Percentiles rank a stretch among this genome's conserved stretches.
phyloP scores from a whole-genome alignment of 768 basidiomycete genomes.

The Rubroboletus satanas region DNA sequence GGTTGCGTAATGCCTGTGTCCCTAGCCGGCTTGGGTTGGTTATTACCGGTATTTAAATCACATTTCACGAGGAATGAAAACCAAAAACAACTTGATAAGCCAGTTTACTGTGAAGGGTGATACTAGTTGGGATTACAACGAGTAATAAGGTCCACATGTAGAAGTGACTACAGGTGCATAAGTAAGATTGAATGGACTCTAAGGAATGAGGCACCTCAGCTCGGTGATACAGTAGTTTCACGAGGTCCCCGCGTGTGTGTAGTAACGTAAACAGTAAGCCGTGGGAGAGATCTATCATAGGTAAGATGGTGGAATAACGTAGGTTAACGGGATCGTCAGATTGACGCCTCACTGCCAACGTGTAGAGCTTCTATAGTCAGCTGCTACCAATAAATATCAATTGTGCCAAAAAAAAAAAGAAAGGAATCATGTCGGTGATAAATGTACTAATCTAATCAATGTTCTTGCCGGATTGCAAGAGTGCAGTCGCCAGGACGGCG shows the following conservation, averaged over 20 bases:
- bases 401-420: neutral
- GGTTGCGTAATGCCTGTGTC: conserved; percentile 21
- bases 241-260: too few relatives aligned
- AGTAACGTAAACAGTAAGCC: neutral
- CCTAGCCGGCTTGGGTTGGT: conserved; percentile 8
- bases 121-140: neutral
- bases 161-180: neutral
- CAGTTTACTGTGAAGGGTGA: neutral
- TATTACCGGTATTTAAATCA: conserved; percentile 20
- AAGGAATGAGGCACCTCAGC: neutral
- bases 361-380: neutral
- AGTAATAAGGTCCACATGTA: neutral
- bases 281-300: neutral
- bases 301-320: neutral
- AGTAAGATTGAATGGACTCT: neutral
- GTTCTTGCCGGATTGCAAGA: conserved; percentile 59
- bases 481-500: conserved; percentile 46
- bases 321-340: neutral
- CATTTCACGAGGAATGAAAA: conserved; percentile 2
- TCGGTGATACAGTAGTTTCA: too few relatives aligned
- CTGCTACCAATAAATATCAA: neutral
- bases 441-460: conserved; percentile 44
- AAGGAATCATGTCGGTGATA: neutral
- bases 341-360: neutral
- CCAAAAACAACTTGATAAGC: neutral